phyloP scores from a whole-genome alignment of 495 filamentous ascomycete genomes.

The Talaromyces liani region DNA sequence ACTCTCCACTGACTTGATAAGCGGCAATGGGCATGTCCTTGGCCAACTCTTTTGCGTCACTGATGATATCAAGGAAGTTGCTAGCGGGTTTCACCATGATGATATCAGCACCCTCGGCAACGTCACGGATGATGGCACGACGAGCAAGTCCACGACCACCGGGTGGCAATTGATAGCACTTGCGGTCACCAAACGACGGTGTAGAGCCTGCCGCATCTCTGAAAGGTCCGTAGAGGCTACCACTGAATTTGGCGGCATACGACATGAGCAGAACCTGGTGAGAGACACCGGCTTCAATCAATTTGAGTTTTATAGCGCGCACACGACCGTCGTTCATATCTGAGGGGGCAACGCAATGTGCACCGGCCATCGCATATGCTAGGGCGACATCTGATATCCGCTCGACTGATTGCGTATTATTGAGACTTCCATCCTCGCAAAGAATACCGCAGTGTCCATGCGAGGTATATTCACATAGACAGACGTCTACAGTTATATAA shows the following conservation, averaged over 20 bases:
- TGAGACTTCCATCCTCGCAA: slow-evolving; percentile 81
- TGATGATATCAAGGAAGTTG: slow-evolving; percentile 92
- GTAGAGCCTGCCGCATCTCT: slow-evolving; percentile 89
- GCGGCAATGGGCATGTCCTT: slow-evolving; percentile 85
- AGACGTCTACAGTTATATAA: slow-evolving; percentile 88
- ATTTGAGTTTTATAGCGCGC: slow-evolving; percentile 89
- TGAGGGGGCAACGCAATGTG: slow-evolving; percentile 91
- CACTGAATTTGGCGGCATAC: slow-evolving; percentile 94
- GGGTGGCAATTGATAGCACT: slow-evolving; percentile 93
- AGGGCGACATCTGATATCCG: slow-evolving; percentile 89
- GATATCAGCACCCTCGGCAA: slow-evolving; percentile 89
- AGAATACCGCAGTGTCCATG: slow-evolving; percentile 97
- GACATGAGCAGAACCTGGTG: slow-evolving; percentile 91
- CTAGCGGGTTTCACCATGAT: slow-evolving; percentile 98
- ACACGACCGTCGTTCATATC: slow-evolving; percentile 99
- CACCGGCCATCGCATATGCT: slow-evolving; percentile 86
- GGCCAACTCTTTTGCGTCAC: slow-evolving; percentile 89
- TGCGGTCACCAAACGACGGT: slow-evolving; percentile 88
- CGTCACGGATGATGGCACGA: slow-evolving; percentile 83
- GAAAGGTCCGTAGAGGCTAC: slow-evolving; percentile 95
- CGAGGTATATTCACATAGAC: slow-evolving; percentile 97
- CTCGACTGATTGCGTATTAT: slow-evolving; percentile 87
- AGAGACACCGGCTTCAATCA: slow-evolving; percentile 85
- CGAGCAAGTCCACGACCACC: slow-evolving; percentile 89
- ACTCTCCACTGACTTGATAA: slow-evolving; percentile 96